A percentile compares a stretch with the other conserved stretches of the same genome.
Evolutionary conservation across 1,139 yeast genomes (phyloP).

Genomic region (Magnusiomyces tetraspermus): DNA sequence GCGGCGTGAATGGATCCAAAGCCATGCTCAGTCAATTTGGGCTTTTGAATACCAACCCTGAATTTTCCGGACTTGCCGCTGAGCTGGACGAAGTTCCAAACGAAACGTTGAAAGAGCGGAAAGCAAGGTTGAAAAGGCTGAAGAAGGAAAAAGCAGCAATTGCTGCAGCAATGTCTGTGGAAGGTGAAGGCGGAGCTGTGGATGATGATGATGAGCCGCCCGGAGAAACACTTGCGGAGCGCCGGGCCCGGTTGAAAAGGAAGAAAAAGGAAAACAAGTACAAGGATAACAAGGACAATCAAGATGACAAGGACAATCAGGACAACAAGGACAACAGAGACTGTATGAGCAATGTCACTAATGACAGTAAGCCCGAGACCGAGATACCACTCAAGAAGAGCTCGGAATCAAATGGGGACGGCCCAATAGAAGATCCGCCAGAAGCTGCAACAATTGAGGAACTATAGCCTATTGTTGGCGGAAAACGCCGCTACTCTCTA

Average conservation of each 20-base stretch:
- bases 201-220: conserved; percentile 12
- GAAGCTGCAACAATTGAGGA: too few species aligned
- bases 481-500: too few species aligned
- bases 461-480: too few species aligned
- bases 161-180: conserved; percentile 26
- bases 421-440: too few species aligned
- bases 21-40: conserved; percentile 9
- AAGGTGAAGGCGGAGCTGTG: conserved; percentile 10
- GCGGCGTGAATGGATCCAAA: conserved; percentile 13
- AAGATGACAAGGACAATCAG: too few species aligned
- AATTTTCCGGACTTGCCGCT: conserved; percentile 5
- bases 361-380: too few species aligned
- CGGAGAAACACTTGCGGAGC: conserved; percentile 28
- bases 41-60: conserved; percentile 10
- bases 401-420: too few species aligned
- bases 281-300: not conserved
- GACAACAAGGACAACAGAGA: too few species aligned
- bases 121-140: conserved; percentile 24
- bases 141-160: conserved; percentile 26
- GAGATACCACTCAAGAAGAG: too few species aligned
- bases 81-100: conserved; percentile 8
- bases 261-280: conserved; percentile 12
- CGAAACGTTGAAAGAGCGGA: conserved; percentile 28
- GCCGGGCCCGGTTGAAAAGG: conserved; percentile 28
- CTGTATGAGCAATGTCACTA: too few species aligned